Evolutionary conservation across 176 grass and related monocot genomes (phyloP), one percentile per base, ranked within the genome.

Genomic region (Phoenix roebelenii): DNA sequence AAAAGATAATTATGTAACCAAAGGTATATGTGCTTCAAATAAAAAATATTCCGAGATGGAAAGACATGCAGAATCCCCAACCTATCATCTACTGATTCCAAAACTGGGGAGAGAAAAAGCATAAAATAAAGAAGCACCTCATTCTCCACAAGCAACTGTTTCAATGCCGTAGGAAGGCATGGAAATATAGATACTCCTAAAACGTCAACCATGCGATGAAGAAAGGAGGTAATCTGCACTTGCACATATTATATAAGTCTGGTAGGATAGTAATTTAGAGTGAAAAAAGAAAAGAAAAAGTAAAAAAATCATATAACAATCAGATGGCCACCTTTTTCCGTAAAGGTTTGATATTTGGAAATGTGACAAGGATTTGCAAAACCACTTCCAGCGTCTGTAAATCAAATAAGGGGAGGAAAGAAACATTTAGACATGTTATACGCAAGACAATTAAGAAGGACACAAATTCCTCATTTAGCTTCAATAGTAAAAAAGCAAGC

Each of bases 131-230:
- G 32, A 55, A 77, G 56, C 74, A 97, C 92, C 87, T 98, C 93
- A 66, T 85, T 88, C 50, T 92, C 78, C 74, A 78, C 66, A 63
- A 92, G 81, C 70, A 98, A 67, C 52, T 85, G 93, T 71, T 81
- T 91, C 64, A 98, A 68, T 28, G 81, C 76, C 0, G 81, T 44
- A 35, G 84, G 76, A 66, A 98, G 80, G 73, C 69, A 78, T 68
- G 87, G 78, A 75, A 98, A 77, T 58, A 92, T 79, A 51, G 93
- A 85, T 49, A 59, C 58, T 65, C 84, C 93, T 75, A 98, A 85
- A 67, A 85, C 92, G 68, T 98, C 87, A 51, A 98, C 76, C 93
- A 98, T 98, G 54, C 93, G 76, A 77, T 98, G 93, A 54, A 98
- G 58, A 80, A 92, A 98, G 3, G 93, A 92, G 63, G 78, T 85